A percentile compares a stretch with the other conserved stretches of the same genome.
Conservation (phyloP, 2,329 filamentous ascomycete genomes). For the Tolypocladium cylindrosporum region DNA sequence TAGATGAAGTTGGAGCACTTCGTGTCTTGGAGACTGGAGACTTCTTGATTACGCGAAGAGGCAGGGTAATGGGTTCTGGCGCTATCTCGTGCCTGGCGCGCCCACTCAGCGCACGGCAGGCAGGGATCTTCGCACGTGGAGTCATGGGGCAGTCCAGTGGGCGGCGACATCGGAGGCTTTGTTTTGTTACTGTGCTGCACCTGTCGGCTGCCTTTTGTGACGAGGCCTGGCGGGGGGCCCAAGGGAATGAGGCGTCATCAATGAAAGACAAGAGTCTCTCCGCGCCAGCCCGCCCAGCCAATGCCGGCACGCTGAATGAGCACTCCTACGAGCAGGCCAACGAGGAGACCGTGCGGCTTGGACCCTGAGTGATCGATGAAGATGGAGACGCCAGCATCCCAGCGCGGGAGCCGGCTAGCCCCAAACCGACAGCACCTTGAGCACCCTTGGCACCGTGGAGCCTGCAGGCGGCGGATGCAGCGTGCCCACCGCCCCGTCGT, state of each 20-base stretch:
- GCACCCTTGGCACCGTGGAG: background rate
- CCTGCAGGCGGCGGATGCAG: background rate
- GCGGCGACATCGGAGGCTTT: background rate
- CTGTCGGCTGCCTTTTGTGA: background rate
- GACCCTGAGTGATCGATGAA: background rate
- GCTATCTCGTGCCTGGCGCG: background rate
- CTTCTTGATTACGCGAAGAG: background rate
- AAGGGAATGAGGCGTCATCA: background rate
- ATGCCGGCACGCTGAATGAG: too few species aligned
- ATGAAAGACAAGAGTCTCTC: background rate
- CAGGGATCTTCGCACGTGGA: background rate
- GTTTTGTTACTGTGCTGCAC: background rate
- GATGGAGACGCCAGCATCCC: background rate
- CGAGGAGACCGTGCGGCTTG: background rate
- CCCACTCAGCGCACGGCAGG: background rate
- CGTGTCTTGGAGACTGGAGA: too few species aligned
- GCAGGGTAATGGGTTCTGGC: background rate
- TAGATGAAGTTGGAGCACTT: too few species aligned
- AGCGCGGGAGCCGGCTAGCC: background rate
- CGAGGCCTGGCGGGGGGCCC: background rate
- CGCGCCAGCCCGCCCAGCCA: background rate
- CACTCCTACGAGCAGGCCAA: background rate
- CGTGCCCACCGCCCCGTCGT: background rate
- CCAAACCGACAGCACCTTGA: background rate
- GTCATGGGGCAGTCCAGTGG: background rate